These are phyloP conservation scores for Fusarium sp. DNA, from an alignment of 2,329 filamentous ascomycete species.

Conservation along the genomic window DNA sequence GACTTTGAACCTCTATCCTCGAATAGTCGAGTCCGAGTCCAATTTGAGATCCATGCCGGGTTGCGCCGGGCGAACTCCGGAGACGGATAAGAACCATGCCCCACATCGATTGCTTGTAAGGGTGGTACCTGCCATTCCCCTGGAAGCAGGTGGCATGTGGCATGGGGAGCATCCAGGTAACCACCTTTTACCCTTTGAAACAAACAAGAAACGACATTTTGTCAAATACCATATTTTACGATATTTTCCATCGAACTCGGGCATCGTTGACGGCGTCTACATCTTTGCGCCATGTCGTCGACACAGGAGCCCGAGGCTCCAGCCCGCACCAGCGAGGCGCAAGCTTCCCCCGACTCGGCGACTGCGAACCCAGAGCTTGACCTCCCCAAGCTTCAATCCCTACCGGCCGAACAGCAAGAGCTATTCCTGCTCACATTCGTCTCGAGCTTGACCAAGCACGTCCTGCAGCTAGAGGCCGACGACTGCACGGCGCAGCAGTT, in stretches of 20 bases:
- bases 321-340: conserved; percentile 45
- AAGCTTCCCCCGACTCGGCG: conserved; percentile 52
- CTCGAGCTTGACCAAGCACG: conserved; percentile 83
- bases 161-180: conserved; percentile 40
- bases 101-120: conserved; percentile 29
- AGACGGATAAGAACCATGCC: conserved; percentile 4
- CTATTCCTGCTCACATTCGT: conserved; percentile 92
- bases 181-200: conserved; percentile 31
- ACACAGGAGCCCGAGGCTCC: conserved; percentile 51
- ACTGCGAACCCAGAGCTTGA: conserved; percentile 83
- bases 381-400: conserved; percentile 85
- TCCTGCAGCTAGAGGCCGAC: conserved; percentile 78
- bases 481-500: conserved; percentile 90
- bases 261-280: conserved; percentile 35
- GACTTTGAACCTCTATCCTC: background rate
- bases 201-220: conserved; percentile 26
- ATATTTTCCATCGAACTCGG: conserved; percentile 12
- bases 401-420: conserved; percentile 95
- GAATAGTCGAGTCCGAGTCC: background rate
- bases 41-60: conserved; percentile 8
- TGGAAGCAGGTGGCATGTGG: conserved; percentile 38
- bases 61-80: conserved; percentile 48
- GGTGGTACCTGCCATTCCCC: conserved; percentile 24
- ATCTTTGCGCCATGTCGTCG: conserved; percentile 50
- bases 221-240: conserved; percentile 8